Base-by-base conservation (phyloP, 2,329 filamentous ascomycete genomes). In the Sodiomyces alkalinus region DNA sequence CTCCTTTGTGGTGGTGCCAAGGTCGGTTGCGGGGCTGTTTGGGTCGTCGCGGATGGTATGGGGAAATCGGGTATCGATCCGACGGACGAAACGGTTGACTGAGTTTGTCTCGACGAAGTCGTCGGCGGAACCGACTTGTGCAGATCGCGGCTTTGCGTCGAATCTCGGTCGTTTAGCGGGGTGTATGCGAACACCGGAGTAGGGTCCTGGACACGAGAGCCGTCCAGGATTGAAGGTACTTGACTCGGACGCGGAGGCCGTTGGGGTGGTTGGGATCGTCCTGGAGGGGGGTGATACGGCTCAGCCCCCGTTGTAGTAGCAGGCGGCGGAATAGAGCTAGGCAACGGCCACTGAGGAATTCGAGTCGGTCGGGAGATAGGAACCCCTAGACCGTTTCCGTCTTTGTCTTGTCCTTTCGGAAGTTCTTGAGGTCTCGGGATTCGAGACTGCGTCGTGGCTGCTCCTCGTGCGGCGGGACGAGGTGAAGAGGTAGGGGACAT, bases 31-130 rank as follows among this genome's bases (percentile, higher is more conserved):
- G 19, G 39, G 19, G 31, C 40, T 30, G 32, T 32, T 17, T 33
- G 32, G 4, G 41, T 48, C 7, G 37, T 26, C 14, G 48, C 46
- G 10, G 48, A 46, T 4, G 63, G 62, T 6, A 64, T 40, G 4
- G 65, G 66, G 31, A 71, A 69, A 34, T 76, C 70, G 4, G 70
- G 68, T 33, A 74, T 70, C 4, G 68, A 64, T 19, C 60, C 68
- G 12, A 64, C 55, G 2, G 64, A 65, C 4, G 63, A 67, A 9
- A 62, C 39, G 4, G 63, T 67, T 2, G 68, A 70, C 10, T 53
- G 51, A n/a, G 65, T 60, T 22, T 64, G 66, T 22, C 60, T 51
- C 4, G 54, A 58, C 3, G 63, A 62, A 6, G 57, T 55, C 2
- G 62, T 64, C 27, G 62, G 56, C 2, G 62, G 57, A 5, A 58